Percentiles rank a stretch among this genome's conserved stretches.
Conservation (phyloP, 2,329 filamentous ascomycete species). For the Penicillium fuscoglaucum region DNA sequence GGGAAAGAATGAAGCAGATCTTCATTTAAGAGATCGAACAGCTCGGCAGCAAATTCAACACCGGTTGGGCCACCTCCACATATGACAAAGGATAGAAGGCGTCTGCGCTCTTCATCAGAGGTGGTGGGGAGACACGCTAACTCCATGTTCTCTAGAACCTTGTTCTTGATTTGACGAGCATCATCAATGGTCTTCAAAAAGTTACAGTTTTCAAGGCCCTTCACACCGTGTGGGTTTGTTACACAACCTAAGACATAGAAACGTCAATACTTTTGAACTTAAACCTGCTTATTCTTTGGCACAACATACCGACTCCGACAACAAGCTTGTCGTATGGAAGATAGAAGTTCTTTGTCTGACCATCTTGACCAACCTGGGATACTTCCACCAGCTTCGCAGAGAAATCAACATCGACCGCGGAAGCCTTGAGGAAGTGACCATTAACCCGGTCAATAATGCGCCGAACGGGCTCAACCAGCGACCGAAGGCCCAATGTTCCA, state of each 20-base stretch:
- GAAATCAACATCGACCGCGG: conserved; percentile 87
- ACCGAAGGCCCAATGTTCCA: conserved; percentile 86
- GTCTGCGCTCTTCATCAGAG: conserved; percentile 77
- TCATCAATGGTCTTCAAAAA: conserved; percentile 96
- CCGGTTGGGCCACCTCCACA: conserved; percentile 94
- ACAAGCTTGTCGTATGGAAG: conserved; percentile 97
- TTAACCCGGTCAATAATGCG: conserved; percentile 74
- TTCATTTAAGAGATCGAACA: conserved; percentile 95
- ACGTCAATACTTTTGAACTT: conserved; percentile 8
- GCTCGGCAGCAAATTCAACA: conserved; percentile 94
- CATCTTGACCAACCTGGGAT: conserved; percentile 67
- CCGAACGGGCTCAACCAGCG: conserved; percentile 88
- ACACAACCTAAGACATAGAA: conserved; percentile 60
- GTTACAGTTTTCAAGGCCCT: conserved; percentile 87
- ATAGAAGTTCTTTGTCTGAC: conserved; percentile 81
- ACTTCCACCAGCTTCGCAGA: conserved; percentile 88
- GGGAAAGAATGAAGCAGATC: conserved; percentile 84
- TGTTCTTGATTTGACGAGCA: conserved; percentile 83
- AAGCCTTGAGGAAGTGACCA: conserved; percentile 87
- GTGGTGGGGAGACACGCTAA: conserved; percentile 91
- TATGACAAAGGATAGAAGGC: conserved; percentile 91
- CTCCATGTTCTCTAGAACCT: conserved; percentile 86
- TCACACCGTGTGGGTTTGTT: conserved; percentile 93
- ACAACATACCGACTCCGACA: conserved; percentile 69
- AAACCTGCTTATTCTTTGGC: neutral